Evolutionary conservation across 2,329 filamentous ascomycete genomes (phyloP), one percentile per base, ranked within the genome.

Genomic region (Aureobasidium sp.): DNA sequence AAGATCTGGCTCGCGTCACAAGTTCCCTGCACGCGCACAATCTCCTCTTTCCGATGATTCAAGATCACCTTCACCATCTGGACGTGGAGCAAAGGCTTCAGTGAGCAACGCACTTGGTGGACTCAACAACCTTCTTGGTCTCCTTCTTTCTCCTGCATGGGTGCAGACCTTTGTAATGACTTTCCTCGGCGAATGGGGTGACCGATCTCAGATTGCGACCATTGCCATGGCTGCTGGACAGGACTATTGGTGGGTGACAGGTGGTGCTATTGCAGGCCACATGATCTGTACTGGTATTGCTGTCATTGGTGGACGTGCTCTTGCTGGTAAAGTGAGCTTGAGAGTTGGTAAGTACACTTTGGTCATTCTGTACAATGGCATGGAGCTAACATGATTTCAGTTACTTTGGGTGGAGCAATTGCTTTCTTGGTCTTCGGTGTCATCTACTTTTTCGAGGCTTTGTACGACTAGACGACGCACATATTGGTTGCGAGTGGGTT

Each of bases 161-260:
- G 94, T 99, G 15, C 93, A 97, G 76, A 99, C 94, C 0, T 99
- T 99, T 72, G 85, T 95, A 68, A 99, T 99, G 94, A 99, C 94
- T 2, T 99, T 99, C 77, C 78, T 99, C 34, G 94, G 94, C 44
- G 94, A 99, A 75, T 99, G 94, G 94, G 94, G 94, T 62, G 94
- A 99, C 71, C 86, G 94, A 67, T 96, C 90, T 73, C 94, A 99
- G 77, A 97, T 99, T 70, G 94, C 94, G 27, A 99, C 94, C 0
- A 96, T 99, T 71, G 94, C 94, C 59, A 99, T 99, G 94, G 94
- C 94, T 54, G 93, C 94, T 37, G 94, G 94, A 25, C 90, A 96
- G 74, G 94, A 99, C 73, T 99, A 97, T 75, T 97, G 93, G 93
- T 97, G 91, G 89, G 94, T 99, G 39, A 97, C 91, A 4, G 80